Base-by-base conservation (phyloP, 2,329 filamentous ascomycete genomes). In the Arachnomyces sp. region DNA sequence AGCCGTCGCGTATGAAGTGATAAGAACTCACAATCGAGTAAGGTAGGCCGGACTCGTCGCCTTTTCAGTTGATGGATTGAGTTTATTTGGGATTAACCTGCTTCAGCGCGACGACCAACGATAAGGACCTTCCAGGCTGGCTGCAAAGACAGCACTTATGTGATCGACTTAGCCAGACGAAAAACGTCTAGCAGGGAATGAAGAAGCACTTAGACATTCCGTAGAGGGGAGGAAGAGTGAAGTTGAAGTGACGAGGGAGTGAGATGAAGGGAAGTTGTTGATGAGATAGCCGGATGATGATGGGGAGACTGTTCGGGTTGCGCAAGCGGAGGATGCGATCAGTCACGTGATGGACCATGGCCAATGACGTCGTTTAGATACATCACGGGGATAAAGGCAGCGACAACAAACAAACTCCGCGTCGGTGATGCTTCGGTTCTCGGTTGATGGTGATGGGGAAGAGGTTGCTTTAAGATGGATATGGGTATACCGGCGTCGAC, bases 71-170 rank as follows among this genome's bases (percentile, higher is more conserved):
- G 15, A 17, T 29, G 12, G 3, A 14, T 15, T 15, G 39, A 13
- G 18, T 17, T 25, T 7, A 2, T 38, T 32, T 14, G 31, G 12
- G 13, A 31, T 35, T 39, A 46, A 55, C 56, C 60, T 63, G 60
- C 58, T 50, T 45, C 46, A 58, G 60, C 63, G 61, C 54, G 56
- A 60, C 59, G 63, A 65, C 60, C 60, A 60, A 57, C 51, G 60
- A 66, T 61, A 63, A 63, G 58, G 51, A 58, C 55, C 57, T 56
- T 64, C 60, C 57, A 54, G 56, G 63, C 64, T 67, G 61, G 66
- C 56, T 65, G 61, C 63, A 64, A 59, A 63, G 64, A 58, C 53
- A 59, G 55, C 50, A 55, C 58, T 60, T 57, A 59, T 50, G 56
- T 49, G 53, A 58, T 55, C 51, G 55, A 57, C 58, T 54, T 46